A percentile compares a stretch with the other conserved stretches of the same genome.
These are phyloP conservation scores for Cladosporium sp. DNA, from an alignment of 2,329 filamentous ascomycete genomes.

Conservation along the genomic window DNA sequence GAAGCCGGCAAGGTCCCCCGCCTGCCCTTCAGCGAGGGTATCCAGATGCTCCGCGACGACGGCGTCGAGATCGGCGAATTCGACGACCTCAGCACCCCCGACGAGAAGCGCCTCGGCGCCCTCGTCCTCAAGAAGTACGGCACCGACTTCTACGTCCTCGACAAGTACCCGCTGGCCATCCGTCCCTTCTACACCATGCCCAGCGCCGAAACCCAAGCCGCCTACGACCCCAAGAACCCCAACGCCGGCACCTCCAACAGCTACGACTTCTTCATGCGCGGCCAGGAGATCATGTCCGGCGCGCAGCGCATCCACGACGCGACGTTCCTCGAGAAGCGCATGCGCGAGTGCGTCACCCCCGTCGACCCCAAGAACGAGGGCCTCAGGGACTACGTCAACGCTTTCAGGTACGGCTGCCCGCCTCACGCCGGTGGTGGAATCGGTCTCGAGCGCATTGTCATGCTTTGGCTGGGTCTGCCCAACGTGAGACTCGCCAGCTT, in stretches of 20 bases:
- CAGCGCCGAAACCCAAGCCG: conserved; percentile 62
- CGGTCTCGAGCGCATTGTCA: conserved; percentile 67
- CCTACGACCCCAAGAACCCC: conserved; percentile 45
- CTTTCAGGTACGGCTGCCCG: conserved; percentile 65
- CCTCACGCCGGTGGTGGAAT: conserved; percentile 67
- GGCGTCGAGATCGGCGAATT: conserved; percentile 75
- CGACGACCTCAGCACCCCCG: conserved; percentile 77
- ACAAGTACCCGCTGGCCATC: conserved; percentile 89
- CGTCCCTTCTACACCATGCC: conserved; percentile 92
- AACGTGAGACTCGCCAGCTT: conserved; percentile 64
- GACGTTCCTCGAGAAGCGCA: conserved; percentile 59
- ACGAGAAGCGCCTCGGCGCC: conserved; percentile 85
- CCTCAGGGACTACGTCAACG: conserved; percentile 64
- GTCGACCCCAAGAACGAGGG: conserved; percentile 61
- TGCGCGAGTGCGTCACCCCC: conserved; percentile 58
- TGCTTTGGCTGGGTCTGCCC: conserved; percentile 66
- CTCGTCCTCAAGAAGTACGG: conserved; percentile 85
- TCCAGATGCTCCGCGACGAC: conserved; percentile 74
- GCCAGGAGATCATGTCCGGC: conserved; percentile 68
- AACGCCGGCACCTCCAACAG: conserved; percentile 63
- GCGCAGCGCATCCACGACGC: conserved; percentile 67
- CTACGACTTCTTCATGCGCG: conserved; percentile 72
- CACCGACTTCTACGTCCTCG: conserved; percentile 94
- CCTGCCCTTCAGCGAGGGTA: conserved; percentile 75
- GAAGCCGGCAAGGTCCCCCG: conserved; percentile 73